Base-by-base conservation (phyloP, 345 rosid species). In the Eucalyptus pauciflora region DNA sequence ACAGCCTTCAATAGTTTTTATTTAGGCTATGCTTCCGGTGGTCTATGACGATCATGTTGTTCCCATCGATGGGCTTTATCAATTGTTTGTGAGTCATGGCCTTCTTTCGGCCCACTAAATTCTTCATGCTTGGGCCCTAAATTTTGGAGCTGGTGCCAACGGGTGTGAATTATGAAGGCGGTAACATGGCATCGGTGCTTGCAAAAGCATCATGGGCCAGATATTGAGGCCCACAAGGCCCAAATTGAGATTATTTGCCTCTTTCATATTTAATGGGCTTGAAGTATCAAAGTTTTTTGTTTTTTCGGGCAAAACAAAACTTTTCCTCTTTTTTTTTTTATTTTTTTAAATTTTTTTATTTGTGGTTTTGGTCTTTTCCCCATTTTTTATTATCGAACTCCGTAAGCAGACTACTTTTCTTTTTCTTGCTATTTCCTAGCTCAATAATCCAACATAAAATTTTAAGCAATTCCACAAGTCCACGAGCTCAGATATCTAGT, bases 311-410 rank as follows among this genome's bases (percentile, higher is more conserved):
- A 67, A 67, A 67, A 31, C 79, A 31, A n/a, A 67, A 67, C 3
- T 31, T n/a, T n/a, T n/a, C 10, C 3, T 31, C 1, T 5, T 1
- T 3, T 2, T 1, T 2, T 31, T 7, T 13, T 3, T 12, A 1
- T 12, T 4, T 62, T 31, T 31, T 15, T 3, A n/a, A n/a, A n/a
- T n/a, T n/a, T n/a, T n/a, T n/a, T 22, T 18, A 33, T 33, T 33
- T 33, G 37, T 33, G 37, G 37, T 64, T 31, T 16, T 8, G 22
- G 43, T 31, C 43, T 16, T 69, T 69, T 16, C 37, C 80, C 80
- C 43, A 16, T 33, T 33, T 33, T 33, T 33, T 33, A 7, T 15
- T 67, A 67, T n/a, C 9, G 76, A 64, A n/a, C 37, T 64, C 76
- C 41, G 15, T 14, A 64, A 64, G 41, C 76, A 64, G 76, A 67